Evolutionary conservation across 169 alveolate genomes (phyloP).

Genomic region (Plasmodium vinckei): DNA sequence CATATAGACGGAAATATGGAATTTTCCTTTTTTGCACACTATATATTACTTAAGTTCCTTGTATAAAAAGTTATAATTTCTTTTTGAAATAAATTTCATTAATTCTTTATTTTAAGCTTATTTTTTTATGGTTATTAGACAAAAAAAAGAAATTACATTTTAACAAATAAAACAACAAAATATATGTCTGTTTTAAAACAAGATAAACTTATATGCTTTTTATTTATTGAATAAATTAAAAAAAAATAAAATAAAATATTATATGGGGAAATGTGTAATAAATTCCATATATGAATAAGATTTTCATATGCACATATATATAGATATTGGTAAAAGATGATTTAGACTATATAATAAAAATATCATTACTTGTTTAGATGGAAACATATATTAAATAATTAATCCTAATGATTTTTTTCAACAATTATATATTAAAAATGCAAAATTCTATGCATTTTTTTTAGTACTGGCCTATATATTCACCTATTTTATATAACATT

Average conservation of each 20-base stretch:
- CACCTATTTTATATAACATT: too few relatives aligned
- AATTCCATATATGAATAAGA: not conserved
- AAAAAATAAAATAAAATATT: slow-evolving; percentile 8
- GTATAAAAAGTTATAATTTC: slow-evolving; percentile 13
- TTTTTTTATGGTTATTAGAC: slow-evolving; percentile 17
- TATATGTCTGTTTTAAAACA: not conserved
- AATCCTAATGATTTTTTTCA: too few relatives aligned
- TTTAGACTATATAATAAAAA: too few relatives aligned
- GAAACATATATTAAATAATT: too few relatives aligned
- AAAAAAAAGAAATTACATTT: not conserved
- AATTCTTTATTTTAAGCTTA: not conserved
- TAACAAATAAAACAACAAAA: not conserved
- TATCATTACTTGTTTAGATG: too few relatives aligned
- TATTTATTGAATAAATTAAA: slow-evolving; percentile 7
- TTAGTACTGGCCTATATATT: not conserved
- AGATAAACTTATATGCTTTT: not conserved
- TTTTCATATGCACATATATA: too few relatives aligned
- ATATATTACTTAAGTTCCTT: not conserved
- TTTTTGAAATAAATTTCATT: slow-evolving; percentile 19
- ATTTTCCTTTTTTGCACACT: slow-evolving; percentile 58
- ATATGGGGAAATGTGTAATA: not conserved
- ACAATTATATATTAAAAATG: not conserved
- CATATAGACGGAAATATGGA: not conserved
- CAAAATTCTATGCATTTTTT: slow-evolving; percentile 2
- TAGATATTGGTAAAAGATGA: too few relatives aligned